phyloP scores from a whole-genome alignment of 2,329 filamentous ascomycete species.

The Botryosphaeria dothidea region DNA sequence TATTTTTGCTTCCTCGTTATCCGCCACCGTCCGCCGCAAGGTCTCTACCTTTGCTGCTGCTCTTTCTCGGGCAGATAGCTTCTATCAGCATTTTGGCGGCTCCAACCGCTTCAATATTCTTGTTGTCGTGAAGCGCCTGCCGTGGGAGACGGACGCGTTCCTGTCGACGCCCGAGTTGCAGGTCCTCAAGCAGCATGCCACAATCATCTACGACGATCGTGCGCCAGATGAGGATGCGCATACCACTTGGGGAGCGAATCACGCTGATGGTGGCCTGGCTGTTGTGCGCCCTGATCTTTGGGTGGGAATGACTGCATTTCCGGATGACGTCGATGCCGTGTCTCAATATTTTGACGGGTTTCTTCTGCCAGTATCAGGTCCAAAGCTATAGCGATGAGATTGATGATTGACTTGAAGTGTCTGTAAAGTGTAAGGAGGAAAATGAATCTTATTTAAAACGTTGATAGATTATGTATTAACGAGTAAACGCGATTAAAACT shows the following conservation, averaged over 20 bases:
- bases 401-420: too few species aligned
- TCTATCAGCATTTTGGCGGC: constrained; percentile 31
- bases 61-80: constrained; percentile 25
- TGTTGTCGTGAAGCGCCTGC: constrained; percentile 30
- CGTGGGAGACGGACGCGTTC: constrained; percentile 24
- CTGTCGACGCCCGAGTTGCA: constrained; percentile 15
- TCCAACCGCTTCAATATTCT: constrained; percentile 31
- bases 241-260: constrained; percentile 24
- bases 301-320: constrained; percentile 20
- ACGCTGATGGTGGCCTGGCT: constrained; percentile 25
- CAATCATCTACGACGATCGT: constrained; percentile 29
- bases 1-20: constrained; percentile 28
- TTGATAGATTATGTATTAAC: too few species aligned
- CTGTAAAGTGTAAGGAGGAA: too few species aligned
- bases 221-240: constrained; percentile 32
- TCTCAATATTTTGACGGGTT: constrained; percentile 21
- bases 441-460: too few species aligned
- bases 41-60: constrained; percentile 22
- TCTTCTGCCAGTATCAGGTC: not conserved
- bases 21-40: constrained; percentile 23
- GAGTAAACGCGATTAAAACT: too few species aligned
- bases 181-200: constrained; percentile 18
- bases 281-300: constrained; percentile 24
- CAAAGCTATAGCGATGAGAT: not conserved
- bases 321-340: constrained; percentile 18